phyloP scores from a whole-genome alignment of 139 green algal genomes.

The Chara braunii region DNA sequence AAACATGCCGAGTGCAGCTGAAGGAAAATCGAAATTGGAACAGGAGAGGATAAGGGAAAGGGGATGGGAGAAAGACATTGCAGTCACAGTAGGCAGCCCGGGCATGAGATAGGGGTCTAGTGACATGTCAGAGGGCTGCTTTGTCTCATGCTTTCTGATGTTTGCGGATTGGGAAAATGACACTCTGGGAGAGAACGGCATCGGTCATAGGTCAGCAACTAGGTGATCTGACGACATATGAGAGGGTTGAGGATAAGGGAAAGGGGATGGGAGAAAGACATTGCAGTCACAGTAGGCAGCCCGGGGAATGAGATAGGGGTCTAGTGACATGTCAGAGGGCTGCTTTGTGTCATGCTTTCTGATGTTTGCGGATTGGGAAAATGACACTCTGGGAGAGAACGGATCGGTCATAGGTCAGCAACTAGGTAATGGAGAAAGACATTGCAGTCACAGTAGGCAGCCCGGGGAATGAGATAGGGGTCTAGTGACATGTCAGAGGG shows the following conservation, averaged over 20 bases:
- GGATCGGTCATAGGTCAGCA: not conserved
- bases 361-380: not conserved
- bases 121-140: too few species aligned
- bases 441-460: not conserved
- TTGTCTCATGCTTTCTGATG: too few species aligned
- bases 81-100: not conserved
- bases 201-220: not conserved
- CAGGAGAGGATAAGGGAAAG: too few species aligned
- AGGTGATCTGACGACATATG: not conserved
- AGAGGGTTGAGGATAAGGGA: too few species aligned
- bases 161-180: not conserved
- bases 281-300: not conserved
- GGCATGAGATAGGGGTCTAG: not conserved
- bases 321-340: too few species aligned
- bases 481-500: not conserved
- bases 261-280: not conserved
- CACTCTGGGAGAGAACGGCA: not conserved
- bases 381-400: not conserved
- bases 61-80: not conserved
- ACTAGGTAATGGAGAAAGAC: not conserved
- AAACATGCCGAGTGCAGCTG: too few species aligned
- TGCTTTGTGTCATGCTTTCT: too few species aligned
- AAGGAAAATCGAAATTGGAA: too few species aligned
- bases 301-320: not conserved
- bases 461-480: not conserved